Percentiles rank a stretch among this genome's conserved stretches.
These are phyloP conservation scores for Postia placenta DNA, from an alignment of 768 basidiomycete genomes.

Conservation along the genomic window DNA sequence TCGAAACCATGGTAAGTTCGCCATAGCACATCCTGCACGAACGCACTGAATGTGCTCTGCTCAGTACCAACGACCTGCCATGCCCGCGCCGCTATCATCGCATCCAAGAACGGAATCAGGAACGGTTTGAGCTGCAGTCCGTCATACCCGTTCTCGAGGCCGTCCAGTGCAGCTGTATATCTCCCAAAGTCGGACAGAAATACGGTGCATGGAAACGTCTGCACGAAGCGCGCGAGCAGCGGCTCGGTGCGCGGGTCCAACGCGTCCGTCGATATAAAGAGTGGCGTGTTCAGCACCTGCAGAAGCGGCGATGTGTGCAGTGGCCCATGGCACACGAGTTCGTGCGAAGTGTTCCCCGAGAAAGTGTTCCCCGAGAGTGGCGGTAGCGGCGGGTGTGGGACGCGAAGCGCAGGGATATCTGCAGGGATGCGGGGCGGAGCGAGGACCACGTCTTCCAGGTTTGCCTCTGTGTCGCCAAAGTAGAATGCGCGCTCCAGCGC, in stretches of 20 bases:
- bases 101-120: constrained; percentile 63
- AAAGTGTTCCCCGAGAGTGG: constrained; percentile 10
- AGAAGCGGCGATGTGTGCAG: constrained; percentile 37
- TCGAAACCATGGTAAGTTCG: constrained; percentile 45
- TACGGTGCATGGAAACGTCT: constrained; percentile 61
- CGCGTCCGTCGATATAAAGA: constrained; percentile 66
- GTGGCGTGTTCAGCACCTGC: constrained; percentile 43
- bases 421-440: constrained; percentile 14
- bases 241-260: constrained; percentile 33
- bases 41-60: constrained; percentile 71
- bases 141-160: constrained; percentile 41
- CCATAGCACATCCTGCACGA: constrained; percentile 65
- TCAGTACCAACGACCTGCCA: constrained; percentile 59
- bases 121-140: constrained; percentile 39
- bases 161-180: constrained; percentile 24
- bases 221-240: constrained; percentile 37
- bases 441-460: constrained; percentile 7
- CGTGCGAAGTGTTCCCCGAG: neutral
- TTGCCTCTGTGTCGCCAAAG: neutral
- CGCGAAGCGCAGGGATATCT: constrained; percentile 14
- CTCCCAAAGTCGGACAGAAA: constrained; percentile 45
- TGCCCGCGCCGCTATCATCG: constrained; percentile 58
- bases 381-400: constrained; percentile 24
- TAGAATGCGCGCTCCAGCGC: constrained; percentile 14
- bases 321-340: constrained; percentile 31